Conservation (phyloP, 768 basidiomycete species). For the Cyathus striatus region DNA sequence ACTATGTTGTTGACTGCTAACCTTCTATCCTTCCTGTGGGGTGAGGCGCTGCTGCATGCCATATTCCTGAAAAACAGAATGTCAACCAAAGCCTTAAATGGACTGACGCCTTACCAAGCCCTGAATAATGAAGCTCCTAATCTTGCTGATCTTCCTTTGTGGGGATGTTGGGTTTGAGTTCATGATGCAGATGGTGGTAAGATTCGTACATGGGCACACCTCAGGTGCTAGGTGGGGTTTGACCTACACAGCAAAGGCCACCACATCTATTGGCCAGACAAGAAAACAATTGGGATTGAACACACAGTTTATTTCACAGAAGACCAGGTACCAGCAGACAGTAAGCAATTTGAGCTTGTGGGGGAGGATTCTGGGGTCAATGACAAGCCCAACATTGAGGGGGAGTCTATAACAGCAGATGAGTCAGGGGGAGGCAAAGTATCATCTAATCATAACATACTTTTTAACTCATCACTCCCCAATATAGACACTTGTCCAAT, state of each 20-base stretch:
- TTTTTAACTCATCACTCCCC: background rate
- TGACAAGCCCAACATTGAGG: background rate
- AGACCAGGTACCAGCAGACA: too few species aligned
- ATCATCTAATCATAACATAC: too few species aligned
- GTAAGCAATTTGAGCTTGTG: background rate
- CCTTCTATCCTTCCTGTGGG: constrained; percentile 18
- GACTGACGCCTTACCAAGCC: constrained; percentile 16
- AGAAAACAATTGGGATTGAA: too few species aligned
- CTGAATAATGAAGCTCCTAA: constrained; percentile 16
- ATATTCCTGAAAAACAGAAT: constrained; percentile 22
- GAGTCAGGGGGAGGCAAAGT: too few species aligned
- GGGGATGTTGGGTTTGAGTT: constrained; percentile 16
- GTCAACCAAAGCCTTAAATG: constrained; percentile 15
- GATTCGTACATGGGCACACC: constrained; percentile 3
- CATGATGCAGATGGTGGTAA: constrained; percentile 7
- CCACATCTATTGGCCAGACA: constrained; percentile 17
- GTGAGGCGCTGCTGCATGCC: constrained; percentile 11
- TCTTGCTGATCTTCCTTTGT: constrained; percentile 14
- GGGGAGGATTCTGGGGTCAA: background rate
- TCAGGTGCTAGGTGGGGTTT: constrained; percentile 11
- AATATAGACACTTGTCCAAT: background rate
- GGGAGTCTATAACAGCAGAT: background rate
- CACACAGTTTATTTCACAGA: too few species aligned
- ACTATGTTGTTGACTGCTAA: constrained; percentile 13
- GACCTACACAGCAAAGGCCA: constrained; percentile 9